Conservation (phyloP, 805 yeast genomes). For the Torulaspora microellipsoides region DNA sequence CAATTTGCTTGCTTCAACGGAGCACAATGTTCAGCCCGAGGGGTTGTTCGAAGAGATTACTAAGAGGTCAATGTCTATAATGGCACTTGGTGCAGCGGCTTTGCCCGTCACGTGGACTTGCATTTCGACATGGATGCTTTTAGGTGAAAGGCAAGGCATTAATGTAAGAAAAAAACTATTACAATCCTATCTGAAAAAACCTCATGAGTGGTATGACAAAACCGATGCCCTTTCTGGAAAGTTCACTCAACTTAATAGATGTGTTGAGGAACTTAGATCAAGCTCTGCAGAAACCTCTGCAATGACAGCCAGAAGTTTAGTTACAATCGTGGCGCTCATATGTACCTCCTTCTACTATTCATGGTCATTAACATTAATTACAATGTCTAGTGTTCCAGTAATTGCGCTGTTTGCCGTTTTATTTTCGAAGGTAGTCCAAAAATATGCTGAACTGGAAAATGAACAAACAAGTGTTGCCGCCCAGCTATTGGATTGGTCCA, state of each 20-base stretch:
- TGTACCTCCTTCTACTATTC: conserved; percentile 69
- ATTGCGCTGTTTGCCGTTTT: conserved; percentile 46
- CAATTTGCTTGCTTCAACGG: conserved; percentile 36
- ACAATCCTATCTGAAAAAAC: conserved; percentile 41
- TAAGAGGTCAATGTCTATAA: conserved; percentile 38
- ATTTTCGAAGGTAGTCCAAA: conserved; percentile 50
- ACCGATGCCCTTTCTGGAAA: conserved; percentile 56
- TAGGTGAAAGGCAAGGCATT: conserved; percentile 68
- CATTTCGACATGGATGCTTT: conserved; percentile 54
- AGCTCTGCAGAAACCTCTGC: conserved; percentile 68
- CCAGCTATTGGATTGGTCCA: conserved; percentile 63
- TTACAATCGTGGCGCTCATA: conserved; percentile 51
- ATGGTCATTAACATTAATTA: conserved; percentile 79
- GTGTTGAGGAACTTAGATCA: conserved; percentile 66
- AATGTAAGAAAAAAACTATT: conserved; percentile 49
- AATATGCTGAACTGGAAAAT: conserved; percentile 55
- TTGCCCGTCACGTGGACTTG: conserved; percentile 49
- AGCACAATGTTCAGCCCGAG: conserved; percentile 1
- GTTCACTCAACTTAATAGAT: conserved; percentile 59
- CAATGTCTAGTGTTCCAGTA: conserved; percentile 70
- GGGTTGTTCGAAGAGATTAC: conserved; percentile 33
- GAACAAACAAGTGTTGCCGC: conserved; percentile 50
- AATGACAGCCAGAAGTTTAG: conserved; percentile 47
- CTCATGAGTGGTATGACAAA: conserved; percentile 60
- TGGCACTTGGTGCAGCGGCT: conserved; percentile 45